A percentile compares a stretch with the other conserved stretches of the same genome.
Evolutionary conservation across 441 rosid species (phyloP).

Genomic region (Syzygium syzygioides): DNA sequence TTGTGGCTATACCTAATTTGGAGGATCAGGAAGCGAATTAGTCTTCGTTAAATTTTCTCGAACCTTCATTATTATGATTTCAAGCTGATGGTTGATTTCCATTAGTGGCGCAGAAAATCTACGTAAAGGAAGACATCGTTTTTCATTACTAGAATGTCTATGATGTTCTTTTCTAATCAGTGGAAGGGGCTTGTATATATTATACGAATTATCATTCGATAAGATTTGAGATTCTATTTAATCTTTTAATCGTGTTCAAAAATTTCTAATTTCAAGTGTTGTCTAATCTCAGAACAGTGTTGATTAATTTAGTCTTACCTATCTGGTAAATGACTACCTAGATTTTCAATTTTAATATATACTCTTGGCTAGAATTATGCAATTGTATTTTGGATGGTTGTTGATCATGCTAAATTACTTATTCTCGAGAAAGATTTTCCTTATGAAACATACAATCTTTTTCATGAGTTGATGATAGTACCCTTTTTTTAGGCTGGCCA

Average conservation of each 20-base stretch:
- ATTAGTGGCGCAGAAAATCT: not conserved
- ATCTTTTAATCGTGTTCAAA: not conserved
- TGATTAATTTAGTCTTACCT: not conserved
- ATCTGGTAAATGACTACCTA: not conserved
- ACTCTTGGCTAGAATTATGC: not conserved
- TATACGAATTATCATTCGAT: not conserved
- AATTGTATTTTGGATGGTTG: not conserved
- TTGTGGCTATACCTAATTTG: not conserved
- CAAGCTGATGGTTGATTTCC: not conserved
- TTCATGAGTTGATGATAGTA: not conserved
- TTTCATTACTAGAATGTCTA: not conserved
- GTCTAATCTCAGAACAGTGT: accelerated
- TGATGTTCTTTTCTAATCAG: not conserved
- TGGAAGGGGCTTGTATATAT: not conserved
- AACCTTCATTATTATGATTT: not conserved
- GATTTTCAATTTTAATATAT: not conserved
- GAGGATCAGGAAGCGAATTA: not conserved
- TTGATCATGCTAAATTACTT: not conserved
- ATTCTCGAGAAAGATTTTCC: not conserved
- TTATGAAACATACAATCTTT: not conserved
- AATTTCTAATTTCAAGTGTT: not conserved
- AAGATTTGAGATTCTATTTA: not conserved
- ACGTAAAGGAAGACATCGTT: accelerated
- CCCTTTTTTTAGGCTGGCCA: not conserved
- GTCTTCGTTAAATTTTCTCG: not conserved